Percentiles rank a stretch among this genome's conserved stretches.
phyloP scores from a whole-genome alignment of 1,284 basidiomycete species.

The Blastosporella zonata region DNA sequence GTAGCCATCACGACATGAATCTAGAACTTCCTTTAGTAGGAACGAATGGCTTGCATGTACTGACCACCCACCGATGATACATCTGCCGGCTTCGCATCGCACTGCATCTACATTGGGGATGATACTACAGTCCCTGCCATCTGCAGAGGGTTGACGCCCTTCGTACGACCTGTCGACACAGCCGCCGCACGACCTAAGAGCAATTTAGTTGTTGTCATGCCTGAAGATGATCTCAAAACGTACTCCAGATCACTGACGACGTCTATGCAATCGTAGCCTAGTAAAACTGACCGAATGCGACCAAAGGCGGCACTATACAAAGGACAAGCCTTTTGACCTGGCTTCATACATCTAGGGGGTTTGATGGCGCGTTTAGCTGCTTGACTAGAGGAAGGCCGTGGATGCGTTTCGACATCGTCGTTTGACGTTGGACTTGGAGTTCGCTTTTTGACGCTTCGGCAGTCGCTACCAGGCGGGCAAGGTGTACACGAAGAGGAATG shows the following conservation, averaged over 20 bases:
- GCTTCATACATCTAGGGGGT: conserved; percentile 20
- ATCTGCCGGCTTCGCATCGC: conserved; percentile 19
- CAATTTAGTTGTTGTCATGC: neutral
- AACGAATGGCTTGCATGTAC: neutral
- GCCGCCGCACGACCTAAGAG: conserved; percentile 25
- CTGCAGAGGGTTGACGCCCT: conserved; percentile 11
- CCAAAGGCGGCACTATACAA: conserved; percentile 20
- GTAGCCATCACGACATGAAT: neutral
- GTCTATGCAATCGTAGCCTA: conserved; percentile 24
- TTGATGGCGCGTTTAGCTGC: conserved; percentile 17
- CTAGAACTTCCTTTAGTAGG: neutral
- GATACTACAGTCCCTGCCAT: conserved; percentile 26
- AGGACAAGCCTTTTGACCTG: conserved; percentile 25
- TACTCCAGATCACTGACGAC: conserved; percentile 26
- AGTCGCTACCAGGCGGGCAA: conserved; percentile 18
- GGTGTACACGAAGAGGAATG: conserved; percentile 19
- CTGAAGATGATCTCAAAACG: conserved; percentile 1
- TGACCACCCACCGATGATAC: conserved; percentile 19
- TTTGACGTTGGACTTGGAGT: conserved; percentile 11
- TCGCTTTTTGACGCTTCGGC: neutral
- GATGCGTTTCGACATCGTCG: conserved; percentile 16
- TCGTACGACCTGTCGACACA: conserved; percentile 20
- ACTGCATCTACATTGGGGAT: conserved; percentile 26
- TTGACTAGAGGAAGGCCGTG: conserved; percentile 12
- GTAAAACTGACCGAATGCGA: conserved; percentile 6